A percentile compares a stretch with the other conserved stretches of the same genome.
Conservation (phyloP, 2,329 filamentous ascomycete species). For the Colletotrichum spaethianum region DNA sequence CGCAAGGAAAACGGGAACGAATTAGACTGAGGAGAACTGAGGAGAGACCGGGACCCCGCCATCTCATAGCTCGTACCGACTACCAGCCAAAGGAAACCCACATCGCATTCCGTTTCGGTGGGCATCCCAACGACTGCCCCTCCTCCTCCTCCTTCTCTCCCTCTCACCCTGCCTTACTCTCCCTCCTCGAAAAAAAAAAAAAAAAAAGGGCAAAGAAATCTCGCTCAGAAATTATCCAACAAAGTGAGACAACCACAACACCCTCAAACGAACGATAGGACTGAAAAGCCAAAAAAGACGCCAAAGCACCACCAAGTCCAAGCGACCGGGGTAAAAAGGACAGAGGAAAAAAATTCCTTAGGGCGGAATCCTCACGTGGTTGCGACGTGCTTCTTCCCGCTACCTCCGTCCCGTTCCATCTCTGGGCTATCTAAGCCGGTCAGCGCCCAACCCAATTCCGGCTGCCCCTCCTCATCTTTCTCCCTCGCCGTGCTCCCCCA, state of each 20-base stretch:
- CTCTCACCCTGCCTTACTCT: conserved; percentile 16
- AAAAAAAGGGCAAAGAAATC: conserved; percentile 19
- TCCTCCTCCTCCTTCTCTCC: conserved; percentile 42
- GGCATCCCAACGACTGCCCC: conserved; percentile 29
- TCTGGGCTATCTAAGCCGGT: conserved; percentile 7
- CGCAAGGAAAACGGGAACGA: conserved; percentile 13
- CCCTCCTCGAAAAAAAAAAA: not conserved
- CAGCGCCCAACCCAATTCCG: conserved; percentile 30
- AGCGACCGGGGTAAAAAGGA: conserved; percentile 8
- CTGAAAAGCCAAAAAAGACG: conserved; percentile 22
- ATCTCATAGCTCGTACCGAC: conserved; percentile 18
- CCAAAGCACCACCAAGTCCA: conserved; percentile 32
- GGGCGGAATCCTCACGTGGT: conserved; percentile 39
- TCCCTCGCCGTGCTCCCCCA: conserved; percentile 9
- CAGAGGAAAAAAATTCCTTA: conserved; percentile 1
- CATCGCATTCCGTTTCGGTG: conserved; percentile 30
- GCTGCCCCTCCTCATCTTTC: conserved; percentile 4
- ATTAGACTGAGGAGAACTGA: conserved; percentile 17
- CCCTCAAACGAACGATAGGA: conserved; percentile 17
- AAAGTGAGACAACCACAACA: conserved; percentile 40
- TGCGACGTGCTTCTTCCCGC: conserved; percentile 33
- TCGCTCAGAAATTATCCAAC: conserved; percentile 31
- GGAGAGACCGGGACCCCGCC: conserved; percentile 28
- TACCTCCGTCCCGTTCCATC: conserved; percentile 26
- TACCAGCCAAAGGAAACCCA: conserved; percentile 30